A percentile compares a stretch with the other conserved stretches of the same genome.
Conservation (phyloP, 108 stramenopile genomes). For the Seminavis robusta region DNA sequence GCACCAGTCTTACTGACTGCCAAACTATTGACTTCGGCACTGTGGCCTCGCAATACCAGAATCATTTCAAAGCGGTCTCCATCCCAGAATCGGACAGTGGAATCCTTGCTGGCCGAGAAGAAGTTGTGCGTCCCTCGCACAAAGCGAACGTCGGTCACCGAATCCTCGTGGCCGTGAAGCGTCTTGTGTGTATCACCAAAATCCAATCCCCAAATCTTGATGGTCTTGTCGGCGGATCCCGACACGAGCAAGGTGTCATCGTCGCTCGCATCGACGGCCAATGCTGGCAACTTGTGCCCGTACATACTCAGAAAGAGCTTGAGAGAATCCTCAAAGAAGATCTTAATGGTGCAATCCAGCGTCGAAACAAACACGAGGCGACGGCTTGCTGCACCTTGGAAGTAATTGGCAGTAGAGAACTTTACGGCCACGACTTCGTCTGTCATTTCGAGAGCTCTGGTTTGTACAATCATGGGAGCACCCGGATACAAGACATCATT, state of each 20-base stretch:
- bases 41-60: conserved; percentile 85
- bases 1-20: conserved; percentile 84
- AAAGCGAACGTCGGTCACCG: conserved; percentile 89
- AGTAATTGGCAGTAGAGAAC: conserved; percentile 77
- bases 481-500: too few species aligned
- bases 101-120: conserved; percentile 94
- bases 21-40: conserved; percentile 85
- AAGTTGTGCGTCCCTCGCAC: conserved; percentile 92
- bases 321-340: conserved; percentile 97
- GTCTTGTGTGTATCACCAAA: conserved; percentile 99
- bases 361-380: conserved; percentile 81
- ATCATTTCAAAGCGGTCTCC: conserved; percentile 96
- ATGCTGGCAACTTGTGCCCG: conserved; percentile 96
- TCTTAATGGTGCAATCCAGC: conserved; percentile 94
- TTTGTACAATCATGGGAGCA: conserved; percentile 81
- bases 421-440: conserved; percentile 95
- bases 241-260: conserved; percentile 94
- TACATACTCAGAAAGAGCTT: conserved; percentile 97
- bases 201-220: conserved; percentile 98
- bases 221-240: conserved; percentile 95
- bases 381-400: conserved; percentile 57
- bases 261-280: conserved; percentile 91
- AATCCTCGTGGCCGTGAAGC: conserved; percentile 96
- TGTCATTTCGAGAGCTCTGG: conserved; percentile 88
- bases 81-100: conserved; percentile 94